These are phyloP conservation scores for Urochloa ruziziensis DNA, from an alignment of 176 grass and related monocot genomes.

Conservation along the genomic window DNA sequence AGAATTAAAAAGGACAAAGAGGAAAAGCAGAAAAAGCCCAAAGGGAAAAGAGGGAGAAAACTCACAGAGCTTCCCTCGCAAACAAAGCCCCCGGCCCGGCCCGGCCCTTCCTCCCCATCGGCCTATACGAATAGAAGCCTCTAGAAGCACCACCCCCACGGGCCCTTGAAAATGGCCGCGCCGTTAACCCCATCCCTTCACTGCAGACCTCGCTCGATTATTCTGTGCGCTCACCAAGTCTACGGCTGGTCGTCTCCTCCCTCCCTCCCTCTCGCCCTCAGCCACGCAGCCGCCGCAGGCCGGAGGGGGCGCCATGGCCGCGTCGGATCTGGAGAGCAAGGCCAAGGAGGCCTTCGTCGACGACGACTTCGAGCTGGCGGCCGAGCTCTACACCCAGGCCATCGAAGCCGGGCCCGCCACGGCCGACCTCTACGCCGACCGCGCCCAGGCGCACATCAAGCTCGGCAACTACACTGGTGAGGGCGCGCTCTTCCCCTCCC, in stretches of 20 bases:
- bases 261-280: background rate
- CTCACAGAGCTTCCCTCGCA: background rate
- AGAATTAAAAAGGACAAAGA: slow-evolving; percentile 3
- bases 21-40: background rate
- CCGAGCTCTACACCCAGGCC: slow-evolving; percentile 67
- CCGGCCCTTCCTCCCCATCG: background rate
- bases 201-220: background rate
- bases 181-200: background rate
- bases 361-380: slow-evolving; percentile 71
- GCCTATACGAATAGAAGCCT: slow-evolving; percentile 19
- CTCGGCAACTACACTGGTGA: slow-evolving; percentile 62
- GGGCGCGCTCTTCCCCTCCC: background rate
- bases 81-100: background rate
- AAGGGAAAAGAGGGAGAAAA: background rate
- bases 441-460: slow-evolving; percentile 73
- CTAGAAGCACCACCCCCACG: slow-evolving; percentile 48
- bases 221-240: slow-evolving; percentile 26
- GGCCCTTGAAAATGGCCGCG: slow-evolving; percentile 33
- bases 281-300: slow-evolving; percentile 14
- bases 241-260: slow-evolving; percentile 22
- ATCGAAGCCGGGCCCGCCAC: slow-evolving; percentile 50
- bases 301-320: slow-evolving; percentile 37
- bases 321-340: slow-evolving; percentile 64
- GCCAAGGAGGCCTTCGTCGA: slow-evolving; percentile 72
- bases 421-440: slow-evolving; percentile 66